A percentile compares a stretch with the other conserved stretches of the same genome.
Evolutionary conservation across 345 rosid species (phyloP).

Genomic region (Hirschfeldia incana): DNA sequence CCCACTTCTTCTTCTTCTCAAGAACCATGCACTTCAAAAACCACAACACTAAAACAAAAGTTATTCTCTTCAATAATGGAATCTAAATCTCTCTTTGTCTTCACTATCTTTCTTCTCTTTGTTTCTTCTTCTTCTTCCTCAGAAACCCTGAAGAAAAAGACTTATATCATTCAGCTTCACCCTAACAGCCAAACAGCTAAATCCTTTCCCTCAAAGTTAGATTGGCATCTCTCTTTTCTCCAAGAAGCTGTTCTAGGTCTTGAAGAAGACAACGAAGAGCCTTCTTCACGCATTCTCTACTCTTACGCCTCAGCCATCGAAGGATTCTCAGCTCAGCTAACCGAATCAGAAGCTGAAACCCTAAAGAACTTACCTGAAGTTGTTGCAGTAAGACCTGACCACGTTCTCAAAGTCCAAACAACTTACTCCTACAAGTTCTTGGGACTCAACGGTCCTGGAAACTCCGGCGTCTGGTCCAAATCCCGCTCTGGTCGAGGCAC

Average conservation of each 20-base stretch:
- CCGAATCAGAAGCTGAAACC: slow-evolving; percentile 49
- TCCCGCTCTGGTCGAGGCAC: slow-evolving; percentile 66
- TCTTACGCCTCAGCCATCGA: slow-evolving; percentile 82
- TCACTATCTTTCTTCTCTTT: slow-evolving; percentile 37
- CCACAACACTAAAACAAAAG: slow-evolving; percentile 14
- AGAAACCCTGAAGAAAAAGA: slow-evolving; percentile 44
- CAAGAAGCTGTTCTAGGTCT: slow-evolving; percentile 42
- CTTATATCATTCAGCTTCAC: slow-evolving; percentile 87
- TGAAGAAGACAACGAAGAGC: slow-evolving; percentile 12
- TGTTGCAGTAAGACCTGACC: slow-evolving; percentile 72
- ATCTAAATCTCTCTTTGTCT: slow-evolving; percentile 31
- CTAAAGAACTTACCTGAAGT: slow-evolving; percentile 60
- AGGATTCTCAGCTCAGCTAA: slow-evolving; percentile 84
- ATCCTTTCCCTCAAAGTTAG: slow-evolving; percentile 50
- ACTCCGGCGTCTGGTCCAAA: slow-evolving; percentile 52
- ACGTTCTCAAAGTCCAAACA: slow-evolving; percentile 64
- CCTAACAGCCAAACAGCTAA: slow-evolving; percentile 49
- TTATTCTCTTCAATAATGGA: slow-evolving; percentile 49
- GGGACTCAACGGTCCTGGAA: slow-evolving; percentile 56
- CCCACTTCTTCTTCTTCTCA: slow-evolving; percentile 39
- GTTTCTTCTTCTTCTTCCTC: slow-evolving; percentile 34
- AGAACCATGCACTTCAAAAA: slow-evolving; percentile 44
- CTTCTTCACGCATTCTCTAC: slow-evolving; percentile 76
- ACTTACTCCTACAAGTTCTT: slow-evolving; percentile 87
- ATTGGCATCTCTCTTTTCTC: slow-evolving; percentile 75